A percentile compares a stretch with the other conserved stretches of the same genome.
phyloP scores from a whole-genome alignment of 345 rosid species.

The Citrus trifoliata region DNA sequence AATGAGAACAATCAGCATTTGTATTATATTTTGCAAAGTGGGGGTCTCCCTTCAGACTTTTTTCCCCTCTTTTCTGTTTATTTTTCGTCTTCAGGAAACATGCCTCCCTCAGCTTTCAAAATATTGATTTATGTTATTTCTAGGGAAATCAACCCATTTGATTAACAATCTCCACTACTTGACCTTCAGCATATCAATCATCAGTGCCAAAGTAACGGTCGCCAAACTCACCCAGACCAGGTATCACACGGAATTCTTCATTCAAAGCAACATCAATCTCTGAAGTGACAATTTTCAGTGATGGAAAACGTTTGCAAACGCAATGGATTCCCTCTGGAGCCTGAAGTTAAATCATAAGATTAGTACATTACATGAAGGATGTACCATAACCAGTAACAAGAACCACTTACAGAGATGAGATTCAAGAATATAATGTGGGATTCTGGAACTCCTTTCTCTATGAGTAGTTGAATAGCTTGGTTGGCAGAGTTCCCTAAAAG shows the following conservation, averaged over 20 bases:
- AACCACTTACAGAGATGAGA: conserved; percentile 73
- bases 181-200: conserved; percentile 39
- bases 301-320: conserved; percentile 76
- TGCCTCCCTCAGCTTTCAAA: background rate
- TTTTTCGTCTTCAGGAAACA: background rate
- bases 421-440: conserved; percentile 92
- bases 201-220: conserved; percentile 99
- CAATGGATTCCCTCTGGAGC: conserved; percentile 98
- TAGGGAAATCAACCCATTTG: conserved; percentile 1
- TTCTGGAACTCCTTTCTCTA: conserved; percentile 95
- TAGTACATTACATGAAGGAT: background rate
- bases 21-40: background rate
- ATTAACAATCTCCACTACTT: background rate
- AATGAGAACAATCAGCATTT: background rate
- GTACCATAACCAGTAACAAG: background rate
- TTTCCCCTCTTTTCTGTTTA: no score
- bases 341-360: conserved; percentile 29
- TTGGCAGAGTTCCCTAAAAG: conserved; percentile 88
- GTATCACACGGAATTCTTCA: conserved; percentile 88
- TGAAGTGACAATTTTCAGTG: conserved; percentile 88
- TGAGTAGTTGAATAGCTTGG: conserved; percentile 85
- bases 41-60: background rate
- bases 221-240: conserved; percentile 98
- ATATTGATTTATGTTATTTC: background rate
- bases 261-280: conserved; percentile 86